phyloP scores from a whole-genome alignment of 2,329 filamentous ascomycete species.

The Pezicula carpinea region DNA sequence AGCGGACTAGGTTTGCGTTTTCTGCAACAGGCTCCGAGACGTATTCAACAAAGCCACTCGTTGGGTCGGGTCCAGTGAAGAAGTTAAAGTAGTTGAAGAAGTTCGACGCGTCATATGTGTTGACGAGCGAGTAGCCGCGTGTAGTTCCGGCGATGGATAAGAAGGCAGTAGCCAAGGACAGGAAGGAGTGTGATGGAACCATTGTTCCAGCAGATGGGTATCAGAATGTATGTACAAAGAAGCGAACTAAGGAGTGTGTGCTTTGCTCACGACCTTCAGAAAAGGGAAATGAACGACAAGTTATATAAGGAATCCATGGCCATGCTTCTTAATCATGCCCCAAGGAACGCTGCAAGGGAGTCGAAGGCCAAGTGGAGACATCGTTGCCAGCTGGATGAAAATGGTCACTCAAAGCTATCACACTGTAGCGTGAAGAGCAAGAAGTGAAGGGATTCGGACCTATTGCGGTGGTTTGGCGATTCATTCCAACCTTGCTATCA shows the following conservation, averaged over 20 bases:
- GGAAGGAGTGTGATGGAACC: background rate
- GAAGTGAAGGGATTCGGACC: no score
- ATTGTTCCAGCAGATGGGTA: background rate
- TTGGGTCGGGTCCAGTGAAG: slow-evolving; percentile 52
- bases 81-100: slow-evolving; percentile 46
- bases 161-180: background rate
- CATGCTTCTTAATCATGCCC: no score
- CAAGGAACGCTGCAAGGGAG: no score
- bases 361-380: no score
- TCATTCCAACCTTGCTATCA: no score
- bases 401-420: no score
- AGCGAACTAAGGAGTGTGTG: slow-evolving; percentile 1
- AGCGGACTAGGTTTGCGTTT: slow-evolving; percentile 51
- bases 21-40: slow-evolving; percentile 47
- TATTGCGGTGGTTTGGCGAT: no score
- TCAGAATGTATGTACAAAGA: background rate
- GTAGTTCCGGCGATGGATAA: background rate
- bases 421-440: no score
- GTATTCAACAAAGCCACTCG: slow-evolving; percentile 63
- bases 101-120: slow-evolving; percentile 38
- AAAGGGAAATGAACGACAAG: no score
- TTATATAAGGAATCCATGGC: no score
- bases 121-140: slow-evolving; percentile 18
- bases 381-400: no score
- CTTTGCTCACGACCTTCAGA: no score